Conservation (phyloP, 441 rosid genomes). For the Pelargonium australe region DNA sequence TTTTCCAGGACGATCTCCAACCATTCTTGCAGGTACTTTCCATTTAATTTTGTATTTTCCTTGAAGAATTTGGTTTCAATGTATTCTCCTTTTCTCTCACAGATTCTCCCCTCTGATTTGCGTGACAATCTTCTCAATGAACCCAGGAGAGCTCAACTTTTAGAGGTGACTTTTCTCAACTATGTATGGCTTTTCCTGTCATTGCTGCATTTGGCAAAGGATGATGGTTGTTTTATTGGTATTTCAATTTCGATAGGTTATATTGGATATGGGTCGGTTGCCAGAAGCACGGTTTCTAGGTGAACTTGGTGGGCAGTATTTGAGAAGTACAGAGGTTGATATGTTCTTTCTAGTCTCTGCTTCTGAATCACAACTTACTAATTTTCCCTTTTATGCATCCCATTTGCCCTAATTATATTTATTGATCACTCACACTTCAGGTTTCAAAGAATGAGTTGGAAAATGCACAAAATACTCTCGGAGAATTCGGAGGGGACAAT, state of each 20-base stretch:
- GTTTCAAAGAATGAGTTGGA: conserved; percentile 57
- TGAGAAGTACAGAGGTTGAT: conserved; percentile 51
- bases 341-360: conserved; percentile 5
- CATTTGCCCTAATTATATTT: not conserved
- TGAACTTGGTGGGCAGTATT: conserved; percentile 44
- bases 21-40: conserved; percentile 37
- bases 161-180: conserved; percentile 37
- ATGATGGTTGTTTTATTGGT: not conserved
- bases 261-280: conserved; percentile 52
- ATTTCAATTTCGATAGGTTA: conserved; percentile 30
- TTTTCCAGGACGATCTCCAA: conserved; percentile 42
- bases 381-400: not conserved
- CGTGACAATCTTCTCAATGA: conserved; percentile 39
- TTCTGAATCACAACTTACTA: not conserved
- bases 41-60: not conserved
- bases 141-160: conserved; percentile 43
- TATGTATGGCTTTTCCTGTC: conserved; percentile 5
- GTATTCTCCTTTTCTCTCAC: conserved; percentile 16
- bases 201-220: not conserved
- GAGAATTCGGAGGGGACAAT: conserved; percentile 53
- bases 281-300: conserved; percentile 63
- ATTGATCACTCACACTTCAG: conserved; percentile 27
- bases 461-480: conserved; percentile 48
- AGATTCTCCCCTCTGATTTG: conserved; percentile 56
- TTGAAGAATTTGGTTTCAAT: not conserved